Base-by-base conservation (phyloP, 83 land plant genomes). In the Larix sibirica region DNA sequence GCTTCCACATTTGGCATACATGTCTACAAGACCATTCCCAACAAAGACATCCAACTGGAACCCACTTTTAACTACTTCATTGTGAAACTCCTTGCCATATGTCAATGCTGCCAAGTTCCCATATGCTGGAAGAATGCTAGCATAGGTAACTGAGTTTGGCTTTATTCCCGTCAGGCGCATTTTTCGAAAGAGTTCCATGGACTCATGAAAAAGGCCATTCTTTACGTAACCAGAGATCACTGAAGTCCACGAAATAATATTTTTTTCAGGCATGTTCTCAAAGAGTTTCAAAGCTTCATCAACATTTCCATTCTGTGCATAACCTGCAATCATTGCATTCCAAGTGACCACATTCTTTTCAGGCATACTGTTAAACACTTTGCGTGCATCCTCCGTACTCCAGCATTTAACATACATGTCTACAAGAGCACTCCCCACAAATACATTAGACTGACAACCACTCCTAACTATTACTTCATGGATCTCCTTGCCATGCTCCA, bases 91-190 rank as follows among this genome's bases (percentile, higher is more conserved):
- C 69, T 86, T 90, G 28, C 90, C 92, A 67, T 47, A 14, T 74
- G 74, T 60, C 16, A 50, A 28, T 50, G 80, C 77, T 59, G 80
- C 63, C n/a, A 77, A 31, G 5, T 83, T 79, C 70, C 61, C 76
- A 54, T 90, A 93, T 38, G 91, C 93, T 7, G 90, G 91, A 12
- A 93, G 90, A 67, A 91, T 62, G 18, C 89, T 86, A 5, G 89
- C 85, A 50, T 88, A 10, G 0, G 91, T 91, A 66, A 89, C 90
- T 77, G 89, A 47, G 85, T 88, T 88, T 23, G 95, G 92, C 4
- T 50, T 61, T n/a, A 84, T 6, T n/a, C 84, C 86, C 14, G 31
- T 31, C 12, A 56, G 4, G 42, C 23, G 47, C 88, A 86, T 86
- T 47, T 83, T 63, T 38, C 24, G n/a, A 21, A 86, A 76, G 20